Conservation (phyloP, 805 yeast species). For the Pachysolen tannophilus region DNA sequence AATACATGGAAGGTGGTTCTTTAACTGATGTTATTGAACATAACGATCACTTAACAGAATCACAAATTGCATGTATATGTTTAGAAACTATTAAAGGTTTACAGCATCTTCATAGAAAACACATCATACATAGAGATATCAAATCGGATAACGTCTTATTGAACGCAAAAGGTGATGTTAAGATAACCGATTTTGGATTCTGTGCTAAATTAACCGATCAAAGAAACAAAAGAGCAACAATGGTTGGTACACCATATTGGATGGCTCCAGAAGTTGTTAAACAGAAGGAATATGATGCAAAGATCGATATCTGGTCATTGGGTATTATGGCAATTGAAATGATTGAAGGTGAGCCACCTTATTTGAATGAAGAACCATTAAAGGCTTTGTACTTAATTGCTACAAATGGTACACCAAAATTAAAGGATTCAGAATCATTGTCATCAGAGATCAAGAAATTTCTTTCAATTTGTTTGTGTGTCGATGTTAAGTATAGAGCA, state of each 20-base stretch:
- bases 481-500: constrained; percentile 88
- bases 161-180: constrained; percentile 76
- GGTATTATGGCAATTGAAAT: constrained; percentile 98
- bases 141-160: constrained; percentile 91
- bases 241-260: constrained; percentile 99
- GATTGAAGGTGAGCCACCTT: constrained; percentile 99
- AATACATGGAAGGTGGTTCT: constrained; percentile 98
- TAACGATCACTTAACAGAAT: constrained; percentile 70
- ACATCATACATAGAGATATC: constrained; percentile 93
- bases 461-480: constrained; percentile 85
- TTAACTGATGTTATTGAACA: constrained; percentile 92
- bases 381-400: constrained; percentile 92
- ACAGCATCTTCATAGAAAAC: constrained; percentile 84
- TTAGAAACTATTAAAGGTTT: constrained; percentile 86
- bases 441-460: constrained; percentile 77
- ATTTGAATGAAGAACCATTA: constrained; percentile 90
- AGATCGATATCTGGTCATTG: constrained; percentile 95
- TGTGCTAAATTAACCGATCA: constrained; percentile 88
- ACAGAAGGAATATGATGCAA: constrained; percentile 91
- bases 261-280: constrained; percentile 99
- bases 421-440: constrained; percentile 73
- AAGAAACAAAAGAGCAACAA: constrained; percentile 84
- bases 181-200: constrained; percentile 91
- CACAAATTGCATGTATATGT: constrained; percentile 89
- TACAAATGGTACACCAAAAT: constrained; percentile 91